Evolutionary conservation across 352 stramenopile genomes (phyloP), one percentile per base, ranked within the genome.

Genomic region (Achlya hypogyna): DNA sequence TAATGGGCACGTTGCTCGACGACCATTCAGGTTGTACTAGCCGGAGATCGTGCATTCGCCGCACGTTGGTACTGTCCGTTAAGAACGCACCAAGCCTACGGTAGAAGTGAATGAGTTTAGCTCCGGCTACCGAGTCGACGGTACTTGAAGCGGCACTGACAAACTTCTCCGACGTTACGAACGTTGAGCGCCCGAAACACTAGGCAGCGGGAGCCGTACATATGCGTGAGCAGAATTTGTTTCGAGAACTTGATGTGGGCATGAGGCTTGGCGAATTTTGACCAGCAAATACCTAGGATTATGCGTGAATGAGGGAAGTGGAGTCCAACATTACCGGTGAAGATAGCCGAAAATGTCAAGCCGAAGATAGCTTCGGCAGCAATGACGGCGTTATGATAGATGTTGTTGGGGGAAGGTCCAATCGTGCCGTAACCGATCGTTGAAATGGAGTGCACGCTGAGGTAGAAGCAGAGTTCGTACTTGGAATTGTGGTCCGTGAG

Each of bases 361-460:
- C 84, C 84, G 5, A 91, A 62, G 66, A 81, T 81, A 2, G 82
- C 84, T 70, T 93, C 84, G 59, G 89, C 75, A 10, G 89, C 76
- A n/a, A 93, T 80, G 65, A 84, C 76, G 2, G 89, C 53, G 53
- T 93, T 93, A 70, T 91, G 86, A 71, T 89, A 91, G 3, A 73
- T 51, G 9, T 82, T 82, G 9, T 71, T 43, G 0, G 75, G 59
- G 29, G 69, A 74, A 0, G 84, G 84, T 2, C 79, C 66, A 40
- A 93, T 86, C 0, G 82, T 89, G 4, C 84, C 84, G 59, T 91
- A 91, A 14, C 84, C 84, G 51, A 93, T 89, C 8, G 84, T 93
- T 16, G 82, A 81, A 20, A 93, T 69, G 23, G 84, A 91, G 69
- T 93, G 84, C 6, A 91, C 81, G 51, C 82, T 91, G 79, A 93